Evolutionary conservation across 441 rosid genomes (phyloP), one percentile per base, ranked within the genome.

Genomic region (Rhodomyrtus psidioides): DNA sequence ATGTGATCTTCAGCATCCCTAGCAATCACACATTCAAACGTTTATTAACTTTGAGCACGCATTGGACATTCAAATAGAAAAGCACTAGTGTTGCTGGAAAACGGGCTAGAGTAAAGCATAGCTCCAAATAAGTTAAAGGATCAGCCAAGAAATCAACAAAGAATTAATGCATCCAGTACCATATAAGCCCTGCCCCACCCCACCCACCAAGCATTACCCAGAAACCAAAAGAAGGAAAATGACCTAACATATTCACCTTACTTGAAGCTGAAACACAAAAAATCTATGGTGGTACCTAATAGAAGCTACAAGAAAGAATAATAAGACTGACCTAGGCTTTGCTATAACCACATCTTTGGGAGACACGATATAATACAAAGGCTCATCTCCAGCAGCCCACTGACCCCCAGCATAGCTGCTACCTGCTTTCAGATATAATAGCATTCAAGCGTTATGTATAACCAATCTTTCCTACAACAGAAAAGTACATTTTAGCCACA

Each of bases 311-410:
- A 83, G 83, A 79, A 57, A 83, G 58, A 83, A 88, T 75, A 82
- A 75, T 79, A 83, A 86, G 17, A 89, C 89, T 87, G 86, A 96
- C 99, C 99, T 96, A 87, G 99, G 98, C 89, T 98, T 98, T 90
- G 99, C 98, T 89, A 98, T 96, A 88, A 98, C 98, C 84, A 98
- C 98, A 90, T 96, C 98, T 91, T 98, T 98, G 34, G 98, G 99
- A n/a, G 99, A 98, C 82, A 98, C 98, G 84, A 98, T 85, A 91
- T 98, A 96, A 91, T 95, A 98, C 86, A 94, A 81, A 44, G 99
- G 98, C 88, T 98, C 99, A 91, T 96, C 98, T 87, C 99, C 99
- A 92, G 99, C 96, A 84, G 98, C 98, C 99, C 99, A 98, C 90
- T 95, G 99, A 84, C 99, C 99, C 87, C 99, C 98, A 90, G 96